Evolutionary conservation across 495 filamentous ascomycete genomes (phyloP).

Genomic region (Aspergillus asperescens): DNA sequence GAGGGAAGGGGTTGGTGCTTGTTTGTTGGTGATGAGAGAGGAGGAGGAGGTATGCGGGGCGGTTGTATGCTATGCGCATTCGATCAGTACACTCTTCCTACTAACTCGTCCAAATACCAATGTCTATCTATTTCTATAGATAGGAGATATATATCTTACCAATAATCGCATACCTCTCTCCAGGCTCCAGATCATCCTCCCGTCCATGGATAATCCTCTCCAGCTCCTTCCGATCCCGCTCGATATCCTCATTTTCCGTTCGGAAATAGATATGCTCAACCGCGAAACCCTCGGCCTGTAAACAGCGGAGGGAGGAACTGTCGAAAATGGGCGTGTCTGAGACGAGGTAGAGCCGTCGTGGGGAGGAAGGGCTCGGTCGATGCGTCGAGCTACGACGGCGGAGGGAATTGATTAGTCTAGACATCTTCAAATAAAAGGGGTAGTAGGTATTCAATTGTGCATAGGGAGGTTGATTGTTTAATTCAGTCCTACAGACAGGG

Average conservation of each 20-base stretch:
- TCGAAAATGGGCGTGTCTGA: conserved; percentile 58
- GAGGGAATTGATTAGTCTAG: conserved; percentile 16
- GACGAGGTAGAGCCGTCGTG: conserved; percentile 50
- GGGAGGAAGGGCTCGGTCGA: conserved; percentile 1
- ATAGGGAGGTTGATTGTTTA: too few relatives aligned
- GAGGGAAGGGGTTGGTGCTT: conserved; percentile 37
- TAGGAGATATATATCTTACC: conserved; percentile 27
- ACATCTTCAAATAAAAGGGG: conserved; percentile 6
- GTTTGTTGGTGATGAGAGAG: conserved; percentile 45
- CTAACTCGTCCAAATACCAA: too few relatives aligned
- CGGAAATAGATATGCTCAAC: conserved; percentile 54
- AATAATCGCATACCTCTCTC: conserved; percentile 44
- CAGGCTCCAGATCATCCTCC: conserved; percentile 39
- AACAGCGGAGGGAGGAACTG: conserved; percentile 45
- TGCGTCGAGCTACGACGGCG: conserved; percentile 16
- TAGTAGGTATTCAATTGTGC: not conserved
- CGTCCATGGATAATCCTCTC: conserved; percentile 45
- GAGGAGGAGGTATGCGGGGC: conserved; percentile 54
- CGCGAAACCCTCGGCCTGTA: conserved; percentile 60
- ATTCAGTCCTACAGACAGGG: too few relatives aligned
- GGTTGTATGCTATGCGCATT: conserved; percentile 42
- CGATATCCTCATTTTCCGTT: conserved; percentile 37
- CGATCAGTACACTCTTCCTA: not conserved
- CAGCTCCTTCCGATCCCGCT: conserved; percentile 28
- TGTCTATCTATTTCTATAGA: not conserved